A percentile compares a stretch with the other conserved stretches of the same genome.
Evolutionary conservation across 2,329 filamentous ascomycete genomes (phyloP).

Genomic region (Penicillium janthinellum): DNA sequence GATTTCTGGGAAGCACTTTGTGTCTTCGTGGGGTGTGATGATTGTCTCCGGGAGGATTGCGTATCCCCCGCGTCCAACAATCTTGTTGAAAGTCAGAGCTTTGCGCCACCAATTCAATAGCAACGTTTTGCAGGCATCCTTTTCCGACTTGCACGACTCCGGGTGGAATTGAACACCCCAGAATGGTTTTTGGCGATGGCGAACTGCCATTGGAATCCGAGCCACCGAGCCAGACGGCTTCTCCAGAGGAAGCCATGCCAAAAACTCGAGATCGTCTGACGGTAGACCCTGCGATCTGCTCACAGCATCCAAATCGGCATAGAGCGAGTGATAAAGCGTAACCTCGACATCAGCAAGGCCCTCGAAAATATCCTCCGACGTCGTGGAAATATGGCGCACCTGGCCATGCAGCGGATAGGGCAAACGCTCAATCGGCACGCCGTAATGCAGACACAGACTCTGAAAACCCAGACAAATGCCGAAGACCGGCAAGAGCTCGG

Average conservation of each 20-base stretch:
- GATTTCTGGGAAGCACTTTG: conserved; percentile 38
- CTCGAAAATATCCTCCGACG: conserved; percentile 64
- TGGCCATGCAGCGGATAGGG: conserved; percentile 80
- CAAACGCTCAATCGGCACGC: conserved; percentile 66
- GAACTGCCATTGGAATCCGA: conserved; percentile 73
- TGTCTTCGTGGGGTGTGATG: conserved; percentile 21
- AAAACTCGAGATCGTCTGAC: conserved; percentile 48
- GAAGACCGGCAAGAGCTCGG: conserved; percentile 70
- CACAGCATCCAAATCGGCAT: conserved; percentile 46
- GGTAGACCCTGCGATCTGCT: conserved; percentile 4
- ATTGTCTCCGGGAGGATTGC: conserved; percentile 22
- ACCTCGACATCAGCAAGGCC: conserved; percentile 63
- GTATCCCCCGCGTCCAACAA: conserved; percentile 27
- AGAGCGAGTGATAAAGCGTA: conserved; percentile 74
- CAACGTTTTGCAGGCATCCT: conserved; percentile 59
- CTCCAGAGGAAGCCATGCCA: conserved; percentile 61
- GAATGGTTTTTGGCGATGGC: conserved; percentile 69
- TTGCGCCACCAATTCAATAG: conserved; percentile 75
- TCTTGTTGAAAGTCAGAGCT: conserved; percentile 62
- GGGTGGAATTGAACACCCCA: conserved; percentile 92
- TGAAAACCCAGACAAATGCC: conserved; percentile 92
- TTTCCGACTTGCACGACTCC: conserved; percentile 78
- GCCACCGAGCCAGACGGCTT: conserved; percentile 41
- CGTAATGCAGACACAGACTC: conserved; percentile 70
- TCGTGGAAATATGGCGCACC: conserved; percentile 67